Evolutionary conservation across 768 basidiomycete species (phyloP), one percentile per base, ranked within the genome.

Genomic region (Ramaria sp.): DNA sequence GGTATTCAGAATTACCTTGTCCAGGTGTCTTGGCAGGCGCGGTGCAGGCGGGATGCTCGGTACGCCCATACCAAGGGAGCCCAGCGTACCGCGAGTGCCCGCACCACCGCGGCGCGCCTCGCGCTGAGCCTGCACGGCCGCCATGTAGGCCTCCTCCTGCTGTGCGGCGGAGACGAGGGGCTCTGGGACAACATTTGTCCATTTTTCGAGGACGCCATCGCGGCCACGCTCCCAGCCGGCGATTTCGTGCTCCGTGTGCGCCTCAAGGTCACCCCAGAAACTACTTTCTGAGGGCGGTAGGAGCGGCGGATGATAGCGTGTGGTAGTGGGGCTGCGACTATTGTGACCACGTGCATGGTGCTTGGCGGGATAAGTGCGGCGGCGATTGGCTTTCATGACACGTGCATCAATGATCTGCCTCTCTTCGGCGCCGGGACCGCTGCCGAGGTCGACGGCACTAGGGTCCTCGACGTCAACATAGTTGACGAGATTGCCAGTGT

Each of bases 1-100:
- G 10, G 69, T 67, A 58, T 98, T 98, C 59, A 99, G 71, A 58
- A 97, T 96, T 50, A 96, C 83, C 64, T 92, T 93, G 65, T 98
- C 94, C 42, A 99, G 74, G 65, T 97, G 91, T 1, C 93, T 74
- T 0, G 96, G 96, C 1, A 75, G 73, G 54, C 68, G 66, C 11
- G 48, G 31, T 31, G 34, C 59, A 75, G 69, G 59, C 22, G 60
- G 59, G 24, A 61, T 63, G 33, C 53, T 59, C 1, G 27, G 48
- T 7, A 24, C 48, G 13, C 34, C 34, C 34, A 37, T 37, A 10
- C 34, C 34, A 10, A 37, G 34, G 34, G 34, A 37, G 34, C 48
- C 3, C 7, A 24, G 31, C 48, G 48, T 24, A 34, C 48, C 20
- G 10, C 52, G 22, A 19, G 30, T 48, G 17, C 57, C 37, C 27